Evolutionary conservation across 371 early-diverging fungal genomes (phyloP).

Genomic region (Blyttiomyces sp.): DNA sequence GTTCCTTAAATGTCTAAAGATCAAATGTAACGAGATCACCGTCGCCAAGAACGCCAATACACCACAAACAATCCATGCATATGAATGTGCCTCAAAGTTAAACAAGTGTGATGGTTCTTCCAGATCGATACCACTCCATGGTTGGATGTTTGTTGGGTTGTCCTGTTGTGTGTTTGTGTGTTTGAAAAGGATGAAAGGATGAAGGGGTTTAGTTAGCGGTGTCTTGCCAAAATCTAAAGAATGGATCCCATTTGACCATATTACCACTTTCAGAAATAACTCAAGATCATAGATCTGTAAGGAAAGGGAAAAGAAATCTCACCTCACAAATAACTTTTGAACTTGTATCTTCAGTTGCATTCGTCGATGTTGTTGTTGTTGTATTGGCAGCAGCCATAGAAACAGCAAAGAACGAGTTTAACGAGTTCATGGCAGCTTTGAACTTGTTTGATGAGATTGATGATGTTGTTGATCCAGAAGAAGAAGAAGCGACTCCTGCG

Average conservation of each 20-base stretch:
- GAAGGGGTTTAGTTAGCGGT: neutral
- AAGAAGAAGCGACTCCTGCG: too few species aligned
- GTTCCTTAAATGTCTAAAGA: slow-evolving; percentile 49
- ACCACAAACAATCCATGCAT: slow-evolving; percentile 1
- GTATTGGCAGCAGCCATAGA: neutral
- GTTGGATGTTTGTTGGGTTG: neutral
- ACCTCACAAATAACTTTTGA: neutral
- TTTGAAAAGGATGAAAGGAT: neutral
- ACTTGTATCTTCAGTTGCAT: neutral
- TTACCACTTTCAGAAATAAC: neutral
- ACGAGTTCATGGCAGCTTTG: too few species aligned
- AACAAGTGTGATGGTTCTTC: neutral
- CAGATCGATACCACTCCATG: neutral
- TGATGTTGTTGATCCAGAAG: too few species aligned
- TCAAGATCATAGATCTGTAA: too few species aligned
- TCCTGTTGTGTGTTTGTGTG: too few species aligned
- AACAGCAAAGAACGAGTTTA: neutral
- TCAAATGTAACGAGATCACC: slow-evolving; percentile 39
- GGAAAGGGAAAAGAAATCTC: too few species aligned
- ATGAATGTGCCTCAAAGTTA: neutral
- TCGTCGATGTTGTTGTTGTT: neutral
- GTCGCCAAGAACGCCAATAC: slow-evolving; percentile 43
- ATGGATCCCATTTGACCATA: neutral
- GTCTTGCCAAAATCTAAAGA: neutral
- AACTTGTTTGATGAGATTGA: too few species aligned